Percentiles rank a stretch among this genome's conserved stretches.
Evolutionary conservation across 108 stramenopile species (phyloP).

Genomic region (Skeletonema potamos): DNA sequence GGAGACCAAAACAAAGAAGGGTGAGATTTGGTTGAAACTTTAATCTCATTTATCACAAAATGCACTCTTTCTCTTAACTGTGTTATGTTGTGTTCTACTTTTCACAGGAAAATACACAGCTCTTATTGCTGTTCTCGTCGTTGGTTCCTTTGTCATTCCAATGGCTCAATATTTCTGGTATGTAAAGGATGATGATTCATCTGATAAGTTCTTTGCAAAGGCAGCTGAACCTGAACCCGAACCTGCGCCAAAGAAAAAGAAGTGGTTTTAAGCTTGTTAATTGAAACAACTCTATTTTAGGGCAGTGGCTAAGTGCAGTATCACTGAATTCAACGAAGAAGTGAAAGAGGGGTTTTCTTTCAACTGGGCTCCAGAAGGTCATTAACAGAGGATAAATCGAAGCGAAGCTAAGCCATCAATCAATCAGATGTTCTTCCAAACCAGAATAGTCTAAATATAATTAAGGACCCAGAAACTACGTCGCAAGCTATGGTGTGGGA

Average conservation of each 20-base stretch:
- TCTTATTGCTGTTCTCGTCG: conserved; percentile 88
- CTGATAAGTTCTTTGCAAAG: conserved; percentile 77
- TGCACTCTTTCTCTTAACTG: background rate
- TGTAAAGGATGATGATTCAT: conserved; percentile 85
- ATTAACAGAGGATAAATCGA: background rate
- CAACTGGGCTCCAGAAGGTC: background rate
- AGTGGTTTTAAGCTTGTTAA: conserved; percentile 44
- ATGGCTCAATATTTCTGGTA: conserved; percentile 99
- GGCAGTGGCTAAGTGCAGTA: background rate
- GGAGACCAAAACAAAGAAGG: conserved; percentile 91
- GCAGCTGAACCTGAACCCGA: conserved; percentile 52
- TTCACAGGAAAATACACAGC: conserved; percentile 91
- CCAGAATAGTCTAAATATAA: background rate
- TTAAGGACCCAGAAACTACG: background rate
- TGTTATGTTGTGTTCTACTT: background rate
- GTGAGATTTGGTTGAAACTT: conserved; percentile 54
- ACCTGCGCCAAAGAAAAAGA: conserved; percentile 75
- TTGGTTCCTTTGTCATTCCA: conserved; percentile 95
- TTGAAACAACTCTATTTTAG: background rate
- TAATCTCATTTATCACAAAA: conserved; percentile 45
- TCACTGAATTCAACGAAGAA: background rate
- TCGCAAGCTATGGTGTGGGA: no score
- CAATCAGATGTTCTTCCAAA: background rate
- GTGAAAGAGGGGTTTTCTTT: background rate
- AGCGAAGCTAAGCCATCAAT: background rate